Conservation (phyloP, 305 asterid species). For the Plantago rigida region DNA sequence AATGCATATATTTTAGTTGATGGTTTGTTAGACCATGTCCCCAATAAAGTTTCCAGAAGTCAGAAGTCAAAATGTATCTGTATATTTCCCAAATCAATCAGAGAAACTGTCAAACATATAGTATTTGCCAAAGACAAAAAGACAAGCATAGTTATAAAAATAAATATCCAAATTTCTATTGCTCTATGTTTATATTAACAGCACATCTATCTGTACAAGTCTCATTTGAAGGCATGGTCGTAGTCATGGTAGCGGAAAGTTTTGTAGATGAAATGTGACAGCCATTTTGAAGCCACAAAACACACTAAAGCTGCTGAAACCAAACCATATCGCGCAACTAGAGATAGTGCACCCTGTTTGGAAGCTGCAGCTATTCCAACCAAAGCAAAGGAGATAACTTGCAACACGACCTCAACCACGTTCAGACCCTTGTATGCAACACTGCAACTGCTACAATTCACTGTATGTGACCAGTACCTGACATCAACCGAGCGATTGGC, state of each 20-base stretch:
- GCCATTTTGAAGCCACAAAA: slow-evolving; percentile 72
- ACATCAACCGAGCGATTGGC: slow-evolving; percentile 2
- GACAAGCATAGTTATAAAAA: too few species aligned
- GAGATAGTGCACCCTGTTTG: slow-evolving; percentile 43
- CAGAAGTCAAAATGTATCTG: too few species aligned
- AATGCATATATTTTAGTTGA: too few species aligned
- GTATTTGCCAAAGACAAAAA: too few species aligned
- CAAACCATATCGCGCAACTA: slow-evolving; percentile 38
- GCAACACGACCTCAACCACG: slow-evolving; percentile 45
- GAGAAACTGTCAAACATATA: too few species aligned
- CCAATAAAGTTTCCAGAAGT: too few species aligned
- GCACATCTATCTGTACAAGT: background rate
- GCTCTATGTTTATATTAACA: too few species aligned
- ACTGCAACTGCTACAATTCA: slow-evolving; percentile 69
- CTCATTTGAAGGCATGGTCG: slow-evolving; percentile 66
- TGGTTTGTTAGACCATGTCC: too few species aligned
- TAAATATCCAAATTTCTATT: too few species aligned
- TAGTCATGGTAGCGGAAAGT: slow-evolving; percentile 77
- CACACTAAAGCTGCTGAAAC: slow-evolving; percentile 50
- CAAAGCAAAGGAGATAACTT: slow-evolving; percentile 38
- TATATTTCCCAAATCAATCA: too few species aligned
- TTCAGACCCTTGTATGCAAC: slow-evolving; percentile 53
- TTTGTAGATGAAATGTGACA: slow-evolving; percentile 63
- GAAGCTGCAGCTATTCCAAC: slow-evolving; percentile 59
- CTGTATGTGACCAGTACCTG: slow-evolving; percentile 83